phyloP scores from a whole-genome alignment of 805 yeast species.

The Metschnikowia gelsemii region DNA sequence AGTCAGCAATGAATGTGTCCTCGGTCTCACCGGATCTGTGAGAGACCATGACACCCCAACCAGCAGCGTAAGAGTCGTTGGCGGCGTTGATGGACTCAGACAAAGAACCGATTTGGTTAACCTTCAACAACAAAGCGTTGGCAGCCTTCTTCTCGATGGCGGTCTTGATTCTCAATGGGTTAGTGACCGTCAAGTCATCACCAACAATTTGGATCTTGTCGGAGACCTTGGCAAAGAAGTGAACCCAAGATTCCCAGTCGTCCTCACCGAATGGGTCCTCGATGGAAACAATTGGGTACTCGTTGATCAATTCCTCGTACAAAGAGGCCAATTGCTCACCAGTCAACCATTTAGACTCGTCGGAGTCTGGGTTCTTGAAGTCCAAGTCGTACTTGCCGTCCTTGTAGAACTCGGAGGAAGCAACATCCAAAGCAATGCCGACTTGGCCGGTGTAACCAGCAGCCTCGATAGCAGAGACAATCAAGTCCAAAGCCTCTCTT shows the following conservation, averaged over 20 bases:
- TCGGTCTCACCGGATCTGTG: slow-evolving; percentile 99
- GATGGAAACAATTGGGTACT: slow-evolving; percentile 96
- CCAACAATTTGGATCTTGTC: slow-evolving; percentile 86
- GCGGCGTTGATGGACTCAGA: slow-evolving; percentile 98
- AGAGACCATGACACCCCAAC: slow-evolving; percentile 99
- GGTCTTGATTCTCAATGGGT: slow-evolving; percentile 89
- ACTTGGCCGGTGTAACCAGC: slow-evolving; percentile 97
- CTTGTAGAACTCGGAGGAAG: slow-evolving; percentile 96
- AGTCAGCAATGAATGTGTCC: slow-evolving; percentile 97
- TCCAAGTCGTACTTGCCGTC: slow-evolving; percentile 97
- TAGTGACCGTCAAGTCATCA: slow-evolving; percentile 98
- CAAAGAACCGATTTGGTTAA: slow-evolving; percentile 97
- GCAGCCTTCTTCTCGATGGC: slow-evolving; percentile 97
- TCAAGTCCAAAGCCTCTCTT: slow-evolving; percentile 95
- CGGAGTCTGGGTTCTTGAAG: slow-evolving; percentile 96
- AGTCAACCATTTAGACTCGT: slow-evolving; percentile 84
- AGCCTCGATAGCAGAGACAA: slow-evolving; percentile 79
- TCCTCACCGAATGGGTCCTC: slow-evolving; percentile 99
- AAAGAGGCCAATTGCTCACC: slow-evolving; percentile 84
- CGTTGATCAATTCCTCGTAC: slow-evolving; percentile 75
- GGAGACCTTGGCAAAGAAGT: slow-evolving; percentile 68
- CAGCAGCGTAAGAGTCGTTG: slow-evolving; percentile 88
- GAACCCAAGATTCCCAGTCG: slow-evolving; percentile 98
- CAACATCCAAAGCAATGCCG: slow-evolving; percentile 91
- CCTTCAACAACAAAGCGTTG: slow-evolving; percentile 92